phyloP scores from a whole-genome alignment of 371 early-diverging fungal species.

The Phascolomyces articulosus region DNA sequence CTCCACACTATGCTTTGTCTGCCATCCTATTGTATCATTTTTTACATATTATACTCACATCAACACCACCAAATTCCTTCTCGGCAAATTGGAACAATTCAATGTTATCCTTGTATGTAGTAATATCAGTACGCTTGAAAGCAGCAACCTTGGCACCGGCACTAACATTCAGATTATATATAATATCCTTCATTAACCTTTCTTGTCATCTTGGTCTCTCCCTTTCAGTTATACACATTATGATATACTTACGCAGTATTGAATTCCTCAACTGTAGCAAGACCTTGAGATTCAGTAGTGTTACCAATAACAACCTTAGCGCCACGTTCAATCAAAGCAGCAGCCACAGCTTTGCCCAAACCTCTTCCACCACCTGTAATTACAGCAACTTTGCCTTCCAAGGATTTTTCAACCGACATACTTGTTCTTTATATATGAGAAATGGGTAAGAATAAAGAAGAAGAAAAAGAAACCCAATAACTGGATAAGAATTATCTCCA shows the following conservation, averaged over 20 bases:
- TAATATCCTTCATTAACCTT: too few species aligned
- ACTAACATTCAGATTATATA: constrained; percentile 1
- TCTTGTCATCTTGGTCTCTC: too few species aligned
- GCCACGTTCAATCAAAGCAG: constrained; percentile 50
- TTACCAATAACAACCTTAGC: constrained; percentile 68
- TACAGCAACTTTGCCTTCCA: constrained; percentile 59
- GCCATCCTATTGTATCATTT: not conserved
- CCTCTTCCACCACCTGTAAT: constrained; percentile 71
- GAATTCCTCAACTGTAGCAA: constrained; percentile 34
- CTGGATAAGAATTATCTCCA: too few species aligned
- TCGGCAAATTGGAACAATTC: constrained; percentile 47
- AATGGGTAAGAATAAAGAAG: too few species aligned
- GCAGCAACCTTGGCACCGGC: constrained; percentile 28
- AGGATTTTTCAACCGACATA: not conserved
- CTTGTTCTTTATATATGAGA: too few species aligned
- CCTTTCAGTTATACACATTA: too few species aligned
- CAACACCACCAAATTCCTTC: constrained; percentile 57
- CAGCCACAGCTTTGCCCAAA: constrained; percentile 65
- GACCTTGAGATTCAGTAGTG: constrained; percentile 47
- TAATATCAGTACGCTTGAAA: constrained; percentile 59
- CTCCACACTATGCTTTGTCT: too few species aligned
- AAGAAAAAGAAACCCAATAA: too few species aligned
- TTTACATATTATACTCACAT: constrained; percentile 5
- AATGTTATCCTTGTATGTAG: constrained; percentile 41
- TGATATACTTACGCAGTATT: constrained; percentile 35